phyloP scores from a whole-genome alignment of 768 basidiomycete genomes.

The Cyclocybe aegerita region DNA sequence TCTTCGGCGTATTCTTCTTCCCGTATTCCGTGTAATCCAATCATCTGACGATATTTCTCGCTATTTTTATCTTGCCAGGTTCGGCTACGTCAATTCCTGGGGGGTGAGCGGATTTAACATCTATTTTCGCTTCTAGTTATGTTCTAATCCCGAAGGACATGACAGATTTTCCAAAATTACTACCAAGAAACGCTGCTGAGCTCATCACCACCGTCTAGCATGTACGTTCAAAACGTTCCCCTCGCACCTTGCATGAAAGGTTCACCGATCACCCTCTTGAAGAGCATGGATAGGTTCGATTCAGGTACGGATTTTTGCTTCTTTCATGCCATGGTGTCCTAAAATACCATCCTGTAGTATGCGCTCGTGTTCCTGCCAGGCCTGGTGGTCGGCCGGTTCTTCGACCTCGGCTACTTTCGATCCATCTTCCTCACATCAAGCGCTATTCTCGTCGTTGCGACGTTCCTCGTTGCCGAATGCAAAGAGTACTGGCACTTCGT shows the following conservation, averaged over 20 bases:
- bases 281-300: slow-evolving; percentile 83
- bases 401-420: slow-evolving; percentile 71
- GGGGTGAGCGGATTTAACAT: slow-evolving; percentile 46
- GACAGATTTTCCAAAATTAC: slow-evolving; percentile 73
- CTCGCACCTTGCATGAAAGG: background rate
- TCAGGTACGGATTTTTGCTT: slow-evolving; percentile 41
- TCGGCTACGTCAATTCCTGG: slow-evolving; percentile 76
- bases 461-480: slow-evolving; percentile 72
- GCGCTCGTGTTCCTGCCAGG: slow-evolving; percentile 63
- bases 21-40: background rate
- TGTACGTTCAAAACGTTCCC: slow-evolving; percentile 38
- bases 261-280: background rate
- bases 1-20: background rate
- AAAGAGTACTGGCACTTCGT: slow-evolving; percentile 77
- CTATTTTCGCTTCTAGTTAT: background rate
- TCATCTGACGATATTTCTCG: slow-evolving; percentile 10
- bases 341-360: slow-evolving; percentile 40
- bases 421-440: slow-evolving; percentile 48
- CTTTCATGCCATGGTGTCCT: background rate
- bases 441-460: slow-evolving; percentile 48
- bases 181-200: slow-evolving; percentile 56
- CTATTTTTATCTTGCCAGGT: slow-evolving; percentile 29
- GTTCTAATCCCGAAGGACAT: background rate
- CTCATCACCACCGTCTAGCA: slow-evolving; percentile 55
- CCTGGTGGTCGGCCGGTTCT: slow-evolving; percentile 63